Evolutionary conservation across 768 basidiomycete species (phyloP).

Genomic region (Polyporus arcularius): DNA sequence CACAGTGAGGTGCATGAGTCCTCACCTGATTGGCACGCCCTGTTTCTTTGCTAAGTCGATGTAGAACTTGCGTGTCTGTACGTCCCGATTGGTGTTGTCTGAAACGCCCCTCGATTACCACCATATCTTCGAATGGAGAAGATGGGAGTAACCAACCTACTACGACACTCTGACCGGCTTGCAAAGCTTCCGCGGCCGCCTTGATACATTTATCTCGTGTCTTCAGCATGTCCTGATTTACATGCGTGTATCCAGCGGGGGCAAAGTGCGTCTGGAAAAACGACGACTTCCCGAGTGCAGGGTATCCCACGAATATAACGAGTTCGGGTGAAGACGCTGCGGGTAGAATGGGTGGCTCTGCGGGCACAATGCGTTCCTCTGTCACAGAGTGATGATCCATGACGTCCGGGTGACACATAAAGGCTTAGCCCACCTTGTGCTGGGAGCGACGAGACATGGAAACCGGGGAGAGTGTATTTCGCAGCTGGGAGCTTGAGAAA

Average conservation of each 20-base stretch:
- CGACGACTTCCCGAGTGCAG: slow-evolving; percentile 77
- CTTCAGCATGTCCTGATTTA: slow-evolving; percentile 85
- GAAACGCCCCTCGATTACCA: background rate
- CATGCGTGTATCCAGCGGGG: slow-evolving; percentile 68
- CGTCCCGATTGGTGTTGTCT: slow-evolving; percentile 94
- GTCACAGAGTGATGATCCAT: background rate
- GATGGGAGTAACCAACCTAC: slow-evolving; percentile 55
- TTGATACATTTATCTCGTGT: slow-evolving; percentile 77
- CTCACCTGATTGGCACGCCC: slow-evolving; percentile 57
- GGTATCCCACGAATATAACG: slow-evolving; percentile 63
- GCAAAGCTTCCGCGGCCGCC: slow-evolving; percentile 56
- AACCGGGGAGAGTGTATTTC: slow-evolving; percentile 62
- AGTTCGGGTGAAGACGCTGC: slow-evolving; percentile 38
- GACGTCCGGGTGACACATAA: background rate
- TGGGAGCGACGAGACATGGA: slow-evolving; percentile 56
- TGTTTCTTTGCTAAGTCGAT: slow-evolving; percentile 62
- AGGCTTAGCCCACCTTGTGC: slow-evolving; percentile 21
- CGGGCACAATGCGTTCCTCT: slow-evolving; percentile 55
- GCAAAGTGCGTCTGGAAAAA: slow-evolving; percentile 75
- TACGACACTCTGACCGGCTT: slow-evolving; percentile 65
- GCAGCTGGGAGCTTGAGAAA: slow-evolving; percentile 57
- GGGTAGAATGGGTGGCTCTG: slow-evolving; percentile 50
- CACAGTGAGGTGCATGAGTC: background rate
- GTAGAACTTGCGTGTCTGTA: slow-evolving; percentile 68
- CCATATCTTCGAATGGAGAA: background rate